Evolutionary conservation across 1,139 yeast genomes (phyloP).

Genomic region (Candida smagusa): DNA sequence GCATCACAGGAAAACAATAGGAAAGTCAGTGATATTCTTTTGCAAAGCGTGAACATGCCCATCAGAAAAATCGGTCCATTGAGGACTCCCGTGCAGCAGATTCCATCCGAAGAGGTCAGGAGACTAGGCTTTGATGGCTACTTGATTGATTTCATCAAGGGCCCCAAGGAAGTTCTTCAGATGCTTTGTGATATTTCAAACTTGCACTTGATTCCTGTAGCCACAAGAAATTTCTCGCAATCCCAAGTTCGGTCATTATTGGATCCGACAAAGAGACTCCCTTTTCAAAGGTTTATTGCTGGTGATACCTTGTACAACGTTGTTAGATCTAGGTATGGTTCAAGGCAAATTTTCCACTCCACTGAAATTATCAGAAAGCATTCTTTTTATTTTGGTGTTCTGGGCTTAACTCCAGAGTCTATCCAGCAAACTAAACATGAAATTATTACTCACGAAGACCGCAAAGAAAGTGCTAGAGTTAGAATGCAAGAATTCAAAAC

Average conservation of each 20-base stretch:
- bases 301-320: slow-evolving; percentile 54
- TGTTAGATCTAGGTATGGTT: slow-evolving; percentile 57
- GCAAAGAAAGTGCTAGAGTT: slow-evolving; percentile 15
- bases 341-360: slow-evolving; percentile 44
- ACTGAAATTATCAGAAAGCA: slow-evolving; percentile 27
- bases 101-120: slow-evolving; percentile 32
- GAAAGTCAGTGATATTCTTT: slow-evolving; percentile 31
- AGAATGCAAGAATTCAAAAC: slow-evolving; percentile 10
- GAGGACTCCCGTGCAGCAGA: slow-evolving; percentile 10
- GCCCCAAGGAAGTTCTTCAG: slow-evolving; percentile 70
- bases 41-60: slow-evolving; percentile 31
- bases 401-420: slow-evolving; percentile 42
- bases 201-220: slow-evolving; percentile 64
- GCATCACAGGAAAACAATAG: slow-evolving; percentile 41
- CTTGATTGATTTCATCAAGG: slow-evolving; percentile 65
- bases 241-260: slow-evolving; percentile 38
- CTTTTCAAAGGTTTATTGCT: slow-evolving; percentile 56
- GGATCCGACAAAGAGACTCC: slow-evolving; percentile 33
- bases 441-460: slow-evolving; percentile 17
- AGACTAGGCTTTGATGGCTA: slow-evolving; percentile 76
- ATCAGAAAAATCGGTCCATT: slow-evolving; percentile 24
- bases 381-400: slow-evolving; percentile 37
- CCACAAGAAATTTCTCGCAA: slow-evolving; percentile 39
- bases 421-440: slow-evolving; percentile 19
- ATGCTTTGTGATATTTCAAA: slow-evolving; percentile 65